Conservation (phyloP, 2,329 filamentous ascomycete species). For the Aureobasidium zeae region DNA sequence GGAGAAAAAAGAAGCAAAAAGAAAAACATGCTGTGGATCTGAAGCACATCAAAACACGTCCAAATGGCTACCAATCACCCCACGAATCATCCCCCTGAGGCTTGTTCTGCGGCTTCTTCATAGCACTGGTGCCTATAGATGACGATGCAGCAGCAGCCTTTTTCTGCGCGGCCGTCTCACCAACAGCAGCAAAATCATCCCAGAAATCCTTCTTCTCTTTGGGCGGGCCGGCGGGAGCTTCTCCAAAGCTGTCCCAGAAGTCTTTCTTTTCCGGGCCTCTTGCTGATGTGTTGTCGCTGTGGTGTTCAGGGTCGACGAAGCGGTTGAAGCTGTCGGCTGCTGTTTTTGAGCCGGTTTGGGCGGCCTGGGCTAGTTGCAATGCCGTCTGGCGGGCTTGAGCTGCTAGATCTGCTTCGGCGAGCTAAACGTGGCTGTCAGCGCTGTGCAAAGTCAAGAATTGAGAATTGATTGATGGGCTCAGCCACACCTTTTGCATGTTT, state of each 20-base stretch:
- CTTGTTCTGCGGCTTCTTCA: slow-evolving; percentile 40
- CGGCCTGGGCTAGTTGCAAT: slow-evolving; percentile 49
- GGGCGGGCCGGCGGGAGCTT: slow-evolving; percentile 43
- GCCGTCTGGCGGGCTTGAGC: slow-evolving; percentile 52
- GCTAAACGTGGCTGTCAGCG: too few relatives aligned
- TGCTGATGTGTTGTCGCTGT: slow-evolving; percentile 35
- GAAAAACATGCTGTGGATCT: too few relatives aligned
- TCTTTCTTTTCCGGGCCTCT: slow-evolving; percentile 56
- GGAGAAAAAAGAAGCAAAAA: too few relatives aligned
- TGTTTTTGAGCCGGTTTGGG: slow-evolving; percentile 56
- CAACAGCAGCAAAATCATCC: slow-evolving; percentile 37
- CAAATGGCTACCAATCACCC: slow-evolving; percentile 42
- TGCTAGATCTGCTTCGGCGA: slow-evolving; percentile 57
- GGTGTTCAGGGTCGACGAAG: slow-evolving; percentile 70
- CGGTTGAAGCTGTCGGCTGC: slow-evolving; percentile 73
- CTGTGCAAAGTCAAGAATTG: too few relatives aligned
- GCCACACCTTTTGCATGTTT: slow-evolving; percentile 76
- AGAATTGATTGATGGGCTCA: too few relatives aligned
- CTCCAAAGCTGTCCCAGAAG: slow-evolving; percentile 89
- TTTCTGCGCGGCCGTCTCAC: slow-evolving; percentile 25
- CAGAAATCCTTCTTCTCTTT: slow-evolving; percentile 47
- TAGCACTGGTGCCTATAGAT: slow-evolving; percentile 55
- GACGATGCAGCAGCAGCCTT: slow-evolving; percentile 34
- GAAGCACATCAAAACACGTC: too few relatives aligned
- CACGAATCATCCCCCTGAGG: slow-evolving; percentile 44